These are phyloP conservation scores for Psilocybe mexicana DNA, from an alignment of 1,284 basidiomycete genomes.

Conservation along the genomic window DNA sequence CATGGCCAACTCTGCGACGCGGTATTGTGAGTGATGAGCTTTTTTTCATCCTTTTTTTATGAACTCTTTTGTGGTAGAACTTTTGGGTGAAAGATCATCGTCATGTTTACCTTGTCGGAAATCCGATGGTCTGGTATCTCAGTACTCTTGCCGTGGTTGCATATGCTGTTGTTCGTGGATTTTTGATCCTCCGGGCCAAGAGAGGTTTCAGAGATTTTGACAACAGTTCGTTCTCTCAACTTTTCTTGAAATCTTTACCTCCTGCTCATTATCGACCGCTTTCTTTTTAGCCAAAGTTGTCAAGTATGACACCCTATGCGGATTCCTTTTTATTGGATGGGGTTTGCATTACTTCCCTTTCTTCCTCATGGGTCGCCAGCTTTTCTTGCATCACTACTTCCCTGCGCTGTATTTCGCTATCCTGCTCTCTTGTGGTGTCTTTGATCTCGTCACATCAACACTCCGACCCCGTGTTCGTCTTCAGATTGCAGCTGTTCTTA, in stretches of 20 bases:
- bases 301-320: conserved; percentile 90
- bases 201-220: conserved; percentile 91
- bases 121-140: conserved; percentile 91
- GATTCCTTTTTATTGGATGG: conserved; percentile 94
- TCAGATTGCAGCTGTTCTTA: conserved; percentile 75
- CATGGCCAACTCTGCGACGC: conserved; percentile 87
- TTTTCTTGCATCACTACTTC: conserved; percentile 97
- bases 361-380: conserved; percentile 93
- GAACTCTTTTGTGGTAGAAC: conserved; percentile 53
- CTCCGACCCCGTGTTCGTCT: conserved; percentile 78
- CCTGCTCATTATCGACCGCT: conserved; percentile 5
- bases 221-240: conserved; percentile 72
- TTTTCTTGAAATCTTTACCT: no score
- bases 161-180: conserved; percentile 70
- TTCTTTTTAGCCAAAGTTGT: conserved; percentile 72
- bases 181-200: conserved; percentile 88
- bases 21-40: conserved; percentile 76
- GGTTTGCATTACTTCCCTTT: conserved; percentile 95
- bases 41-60: background rate
- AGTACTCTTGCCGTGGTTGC: conserved; percentile 71
- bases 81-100: conserved; percentile 98
- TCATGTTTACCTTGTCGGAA: conserved; percentile 95
- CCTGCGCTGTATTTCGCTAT: conserved; percentile 95
- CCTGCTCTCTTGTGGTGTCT: conserved; percentile 75
- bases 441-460: conserved; percentile 84